A percentile compares a stretch with the other conserved stretches of the same genome.
These are phyloP conservation scores for Nasturtium officinale DNA, from an alignment of 345 rosid species.

Conservation along the genomic window DNA sequence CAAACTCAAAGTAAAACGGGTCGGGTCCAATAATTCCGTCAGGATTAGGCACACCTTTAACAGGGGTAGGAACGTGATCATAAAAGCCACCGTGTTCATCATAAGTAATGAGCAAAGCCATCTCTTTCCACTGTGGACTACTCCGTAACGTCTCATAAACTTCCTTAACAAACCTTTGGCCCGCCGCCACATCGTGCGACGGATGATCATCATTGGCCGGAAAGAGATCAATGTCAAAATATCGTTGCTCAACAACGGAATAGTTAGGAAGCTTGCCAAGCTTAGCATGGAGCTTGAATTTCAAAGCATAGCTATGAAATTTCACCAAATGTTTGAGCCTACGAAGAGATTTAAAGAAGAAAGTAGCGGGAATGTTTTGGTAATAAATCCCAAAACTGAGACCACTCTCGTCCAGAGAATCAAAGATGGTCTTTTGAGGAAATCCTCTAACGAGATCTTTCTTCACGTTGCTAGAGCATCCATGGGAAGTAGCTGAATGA, in stretches of 20 bases:
- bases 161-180: constrained; percentile 92
- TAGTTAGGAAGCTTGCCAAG: constrained; percentile 80
- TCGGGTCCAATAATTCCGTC: constrained; percentile 92
- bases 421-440: constrained; percentile 92
- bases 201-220: constrained; percentile 99
- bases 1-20: constrained; percentile 86
- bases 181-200: constrained; percentile 85
- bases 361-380: constrained; percentile 95
- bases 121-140: constrained; percentile 98
- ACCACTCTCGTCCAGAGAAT: constrained; percentile 80
- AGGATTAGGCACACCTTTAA: constrained; percentile 76
- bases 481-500: constrained; percentile 98
- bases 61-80: constrained; percentile 97
- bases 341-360: constrained; percentile 75
- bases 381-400: constrained; percentile 87
- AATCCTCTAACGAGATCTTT: constrained; percentile 87
- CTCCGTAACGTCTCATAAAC: constrained; percentile 85
- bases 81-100: constrained; percentile 98
- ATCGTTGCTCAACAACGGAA: constrained; percentile 86
- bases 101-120: constrained; percentile 85
- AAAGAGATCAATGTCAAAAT: constrained; percentile 60
- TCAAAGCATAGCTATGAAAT: constrained; percentile 67
- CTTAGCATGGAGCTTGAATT: constrained; percentile 70
- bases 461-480: constrained; percentile 78
- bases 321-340: constrained; percentile 65